phyloP scores from a whole-genome alignment of 306 rosid genomes.

The Cucurbita maxima region DNA sequence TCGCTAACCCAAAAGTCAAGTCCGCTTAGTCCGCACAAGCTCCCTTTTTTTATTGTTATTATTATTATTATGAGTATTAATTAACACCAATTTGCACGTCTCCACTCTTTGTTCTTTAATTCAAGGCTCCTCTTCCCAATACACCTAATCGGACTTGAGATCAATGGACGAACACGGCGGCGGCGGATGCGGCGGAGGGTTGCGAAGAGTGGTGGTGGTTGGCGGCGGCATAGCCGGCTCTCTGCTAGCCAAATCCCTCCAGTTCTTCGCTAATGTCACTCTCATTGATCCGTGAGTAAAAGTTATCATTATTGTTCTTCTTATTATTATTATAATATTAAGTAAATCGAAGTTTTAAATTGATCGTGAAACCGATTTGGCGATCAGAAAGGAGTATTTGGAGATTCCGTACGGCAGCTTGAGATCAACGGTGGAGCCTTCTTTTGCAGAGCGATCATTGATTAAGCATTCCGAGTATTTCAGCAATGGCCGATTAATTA shows the following conservation, averaged over 20 bases:
- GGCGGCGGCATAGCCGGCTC: conserved; percentile 83
- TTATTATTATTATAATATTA: background rate
- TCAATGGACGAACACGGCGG: background rate
- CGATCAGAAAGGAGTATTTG: conserved; percentile 63
- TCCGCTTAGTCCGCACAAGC: too few species aligned
- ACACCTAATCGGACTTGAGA: background rate
- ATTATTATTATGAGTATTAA: too few species aligned
- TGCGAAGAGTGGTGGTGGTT: conserved; percentile 38
- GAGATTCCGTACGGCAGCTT: conserved; percentile 71
- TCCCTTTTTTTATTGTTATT: too few species aligned
- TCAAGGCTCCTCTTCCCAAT: background rate
- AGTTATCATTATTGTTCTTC: background rate
- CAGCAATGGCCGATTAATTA: conserved; percentile 27
- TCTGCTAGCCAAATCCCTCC: conserved; percentile 44
- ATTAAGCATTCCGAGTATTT: conserved; percentile 57
- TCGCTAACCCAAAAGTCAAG: too few species aligned
- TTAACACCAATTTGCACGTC: too few species aligned
- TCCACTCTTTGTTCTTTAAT: too few species aligned
- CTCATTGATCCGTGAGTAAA: conserved; percentile 49
- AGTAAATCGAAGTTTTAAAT: background rate
- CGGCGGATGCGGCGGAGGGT: too few species aligned
- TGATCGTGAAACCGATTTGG: background rate
- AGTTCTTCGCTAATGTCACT: conserved; percentile 36
- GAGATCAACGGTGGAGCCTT: conserved; percentile 77
- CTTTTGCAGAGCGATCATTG: conserved; percentile 42